These are phyloP conservation scores for Geotrichum restrictum DNA, from an alignment of 1,139 yeast species.

Conservation along the genomic window DNA sequence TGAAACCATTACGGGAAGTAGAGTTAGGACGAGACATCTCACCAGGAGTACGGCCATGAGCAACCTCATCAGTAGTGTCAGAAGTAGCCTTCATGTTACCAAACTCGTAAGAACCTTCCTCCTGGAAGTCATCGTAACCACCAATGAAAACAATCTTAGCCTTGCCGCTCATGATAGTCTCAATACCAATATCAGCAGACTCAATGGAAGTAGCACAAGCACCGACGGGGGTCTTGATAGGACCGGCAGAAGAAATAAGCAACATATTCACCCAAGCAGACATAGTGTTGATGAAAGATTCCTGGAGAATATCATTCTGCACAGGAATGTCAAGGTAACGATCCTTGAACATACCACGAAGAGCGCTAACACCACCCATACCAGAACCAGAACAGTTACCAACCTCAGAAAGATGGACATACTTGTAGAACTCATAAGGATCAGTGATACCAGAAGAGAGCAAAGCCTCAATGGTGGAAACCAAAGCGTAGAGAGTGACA, in stretches of 20 bases:
- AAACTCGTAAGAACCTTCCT: slow-evolving; percentile 96
- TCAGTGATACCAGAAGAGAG: slow-evolving; percentile 92
- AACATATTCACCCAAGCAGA: slow-evolving; percentile 99
- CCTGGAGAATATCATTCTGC: slow-evolving; percentile 94
- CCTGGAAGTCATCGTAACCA: slow-evolving; percentile 99
- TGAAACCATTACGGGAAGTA: slow-evolving; percentile 92
- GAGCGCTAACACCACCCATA: slow-evolving; percentile 98
- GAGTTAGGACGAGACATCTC: slow-evolving; percentile 99
- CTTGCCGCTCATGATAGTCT: slow-evolving; percentile 85
- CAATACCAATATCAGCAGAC: slow-evolving; percentile 93
- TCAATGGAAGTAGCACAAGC: slow-evolving; percentile 99
- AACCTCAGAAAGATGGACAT: slow-evolving; percentile 95
- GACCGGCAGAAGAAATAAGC: slow-evolving; percentile 95
- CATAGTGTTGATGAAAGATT: slow-evolving; percentile 97
- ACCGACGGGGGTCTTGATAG: slow-evolving; percentile 98
- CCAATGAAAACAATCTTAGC: slow-evolving; percentile 96
- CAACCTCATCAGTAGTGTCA: slow-evolving; percentile 78
- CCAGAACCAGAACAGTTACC: slow-evolving; percentile 99
- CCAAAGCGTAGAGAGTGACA: slow-evolving; percentile 85
- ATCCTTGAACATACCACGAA: slow-evolving; percentile 96
- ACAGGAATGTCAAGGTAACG: slow-evolving; percentile 89
- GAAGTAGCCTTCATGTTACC: slow-evolving; percentile 99
- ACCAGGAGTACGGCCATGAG: slow-evolving; percentile 93
- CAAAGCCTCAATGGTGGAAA: slow-evolving; percentile 91
- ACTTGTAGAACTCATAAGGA: slow-evolving; percentile 96